phyloP scores from a whole-genome alignment of 2,329 filamentous ascomycete species.

The Aspergillus brunneoviolaceus region DNA sequence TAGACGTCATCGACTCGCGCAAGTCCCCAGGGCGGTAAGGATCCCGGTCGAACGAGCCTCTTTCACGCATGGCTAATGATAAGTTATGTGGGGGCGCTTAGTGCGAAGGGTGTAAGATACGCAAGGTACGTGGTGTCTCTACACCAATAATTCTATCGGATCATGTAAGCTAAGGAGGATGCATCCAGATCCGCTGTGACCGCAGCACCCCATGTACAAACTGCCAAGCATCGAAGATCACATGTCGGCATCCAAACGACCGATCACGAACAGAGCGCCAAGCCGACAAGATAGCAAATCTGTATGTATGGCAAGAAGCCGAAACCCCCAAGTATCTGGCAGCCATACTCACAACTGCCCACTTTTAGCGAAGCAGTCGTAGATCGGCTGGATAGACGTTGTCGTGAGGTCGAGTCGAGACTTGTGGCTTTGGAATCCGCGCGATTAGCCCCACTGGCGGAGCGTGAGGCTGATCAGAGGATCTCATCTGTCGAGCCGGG shows the following conservation, averaged over 20 bases:
- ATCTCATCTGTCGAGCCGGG: not conserved
- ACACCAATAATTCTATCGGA: not conserved
- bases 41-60: no score
- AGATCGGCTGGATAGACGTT: conserved; percentile 1
- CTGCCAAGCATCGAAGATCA: conserved; percentile 2
- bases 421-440: not conserved
- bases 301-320: not conserved
- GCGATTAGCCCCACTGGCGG: not conserved
- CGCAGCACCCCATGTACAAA: conserved; percentile 6
- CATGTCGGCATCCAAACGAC: conserved; percentile 5
- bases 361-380: not conserved
- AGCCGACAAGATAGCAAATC: conserved; percentile 1
- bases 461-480: not conserved
- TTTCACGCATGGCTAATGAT: not conserved
- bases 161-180: not conserved
- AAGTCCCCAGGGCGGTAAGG: conserved; percentile 1
- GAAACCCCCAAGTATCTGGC: not conserved
- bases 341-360: not conserved
- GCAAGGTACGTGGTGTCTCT: conserved; percentile 1
- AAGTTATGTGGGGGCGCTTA: not conserved
- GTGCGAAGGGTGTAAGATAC: conserved; percentile 8
- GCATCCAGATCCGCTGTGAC: conserved; percentile 1
- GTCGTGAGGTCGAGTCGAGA: not conserved
- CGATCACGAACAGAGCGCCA: not conserved
- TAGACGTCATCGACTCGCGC: conserved; percentile 1